Percentiles rank a stretch among this genome's conserved stretches.
Evolutionary conservation across 768 basidiomycete genomes (phyloP).

Genomic region (Mycena indigotica): DNA sequence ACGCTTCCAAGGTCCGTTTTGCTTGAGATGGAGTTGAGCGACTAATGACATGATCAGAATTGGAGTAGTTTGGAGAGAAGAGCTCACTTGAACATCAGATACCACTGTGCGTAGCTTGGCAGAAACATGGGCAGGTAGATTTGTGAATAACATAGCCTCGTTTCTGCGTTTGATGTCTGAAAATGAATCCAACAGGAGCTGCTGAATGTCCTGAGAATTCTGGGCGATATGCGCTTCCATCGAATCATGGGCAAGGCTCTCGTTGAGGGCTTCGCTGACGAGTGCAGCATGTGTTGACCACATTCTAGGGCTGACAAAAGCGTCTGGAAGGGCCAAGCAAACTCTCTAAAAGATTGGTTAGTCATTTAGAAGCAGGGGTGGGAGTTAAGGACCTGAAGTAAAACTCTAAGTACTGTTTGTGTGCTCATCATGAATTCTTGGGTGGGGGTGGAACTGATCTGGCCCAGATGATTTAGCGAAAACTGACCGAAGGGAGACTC

Average conservation of each 20-base stretch:
- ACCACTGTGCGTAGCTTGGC: conserved; percentile 65
- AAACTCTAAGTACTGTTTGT: conserved; percentile 51
- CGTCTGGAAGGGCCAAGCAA: conserved; percentile 72
- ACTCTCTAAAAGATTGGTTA: conserved; percentile 48
- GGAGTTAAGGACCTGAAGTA: conserved; percentile 57
- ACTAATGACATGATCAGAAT: conserved; percentile 38
- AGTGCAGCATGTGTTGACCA: conserved; percentile 59
- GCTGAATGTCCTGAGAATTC: conserved; percentile 45
- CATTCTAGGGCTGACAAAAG: conserved; percentile 70
- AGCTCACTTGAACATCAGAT: conserved; percentile 49
- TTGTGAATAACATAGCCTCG: conserved; percentile 76
- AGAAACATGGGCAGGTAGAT: conserved; percentile 61
- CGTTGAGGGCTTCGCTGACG: conserved; percentile 50
- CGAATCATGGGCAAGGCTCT: conserved; percentile 36
- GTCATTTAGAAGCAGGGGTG: background rate
- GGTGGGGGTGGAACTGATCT: conserved; percentile 60
- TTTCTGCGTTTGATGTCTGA: conserved; percentile 76
- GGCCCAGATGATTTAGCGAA: background rate
- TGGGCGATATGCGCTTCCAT: conserved; percentile 40
- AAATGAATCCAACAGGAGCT: conserved; percentile 57
- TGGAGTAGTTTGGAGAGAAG: background rate
- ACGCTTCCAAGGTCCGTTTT: conserved; percentile 61
- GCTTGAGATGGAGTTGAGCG: conserved; percentile 75
- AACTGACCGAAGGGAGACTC: background rate
- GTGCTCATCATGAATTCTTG: conserved; percentile 59